These are phyloP conservation scores for Elongisporangium undulatum DNA, from an alignment of 352 stramenopile genomes.

Conservation along the genomic window DNA sequence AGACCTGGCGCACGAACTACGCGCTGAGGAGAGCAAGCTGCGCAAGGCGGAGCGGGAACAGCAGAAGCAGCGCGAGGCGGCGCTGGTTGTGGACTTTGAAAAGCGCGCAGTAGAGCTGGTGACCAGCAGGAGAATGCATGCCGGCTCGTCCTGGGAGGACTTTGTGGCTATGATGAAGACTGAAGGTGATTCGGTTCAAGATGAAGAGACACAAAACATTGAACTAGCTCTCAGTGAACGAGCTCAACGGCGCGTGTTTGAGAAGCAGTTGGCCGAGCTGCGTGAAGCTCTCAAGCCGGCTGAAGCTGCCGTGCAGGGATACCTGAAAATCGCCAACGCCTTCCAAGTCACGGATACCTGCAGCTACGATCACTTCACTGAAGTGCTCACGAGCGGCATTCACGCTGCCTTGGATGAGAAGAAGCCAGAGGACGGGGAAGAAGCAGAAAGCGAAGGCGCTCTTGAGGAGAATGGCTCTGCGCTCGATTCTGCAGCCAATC, in stretches of 20 bases:
- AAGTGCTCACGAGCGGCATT: constrained; percentile 30
- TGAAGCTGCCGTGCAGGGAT: constrained; percentile 15
- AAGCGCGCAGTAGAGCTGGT: constrained; percentile 2
- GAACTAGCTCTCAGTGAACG: constrained; percentile 15
- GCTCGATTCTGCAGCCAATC: constrained; percentile 14
- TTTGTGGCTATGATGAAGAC: constrained; percentile 11
- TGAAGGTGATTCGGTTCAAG: constrained; percentile 4
- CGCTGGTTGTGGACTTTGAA: not conserved
- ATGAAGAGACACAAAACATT: constrained; percentile 6
- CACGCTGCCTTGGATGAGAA: constrained; percentile 30
- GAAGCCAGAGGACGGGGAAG: constrained; percentile 60
- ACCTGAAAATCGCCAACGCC: constrained; percentile 18
- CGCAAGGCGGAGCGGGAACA: constrained; percentile 46
- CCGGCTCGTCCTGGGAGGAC: constrained; percentile 20
- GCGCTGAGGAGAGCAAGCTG: constrained; percentile 39
- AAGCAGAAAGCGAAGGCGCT: constrained; percentile 14
- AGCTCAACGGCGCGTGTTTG: constrained; percentile 46
- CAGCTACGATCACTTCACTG: constrained; percentile 30
- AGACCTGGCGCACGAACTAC: constrained; percentile 31
- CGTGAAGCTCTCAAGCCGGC: constrained; percentile 26
- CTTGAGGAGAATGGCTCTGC: constrained; percentile 3
- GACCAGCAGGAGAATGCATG: constrained; percentile 11
- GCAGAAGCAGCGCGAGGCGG: constrained; percentile 20
- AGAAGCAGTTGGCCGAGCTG: constrained; percentile 39
- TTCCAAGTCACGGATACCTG: constrained; percentile 28